Percentiles rank a stretch among this genome's conserved stretches.
phyloP scores from a whole-genome alignment of 495 filamentous ascomycete species.

The Aspergillus olivimuriae region DNA sequence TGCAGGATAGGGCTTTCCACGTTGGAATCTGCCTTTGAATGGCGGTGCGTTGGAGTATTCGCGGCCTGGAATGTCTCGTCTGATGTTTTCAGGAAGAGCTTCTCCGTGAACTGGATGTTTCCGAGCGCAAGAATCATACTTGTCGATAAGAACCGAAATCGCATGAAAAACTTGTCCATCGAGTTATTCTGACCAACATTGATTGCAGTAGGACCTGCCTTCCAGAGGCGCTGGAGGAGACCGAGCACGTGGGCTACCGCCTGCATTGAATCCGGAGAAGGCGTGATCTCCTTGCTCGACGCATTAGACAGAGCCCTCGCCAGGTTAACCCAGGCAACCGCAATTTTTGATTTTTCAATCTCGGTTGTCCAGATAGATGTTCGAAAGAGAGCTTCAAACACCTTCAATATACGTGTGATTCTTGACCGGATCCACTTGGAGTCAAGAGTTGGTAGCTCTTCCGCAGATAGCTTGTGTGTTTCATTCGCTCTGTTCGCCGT shows the following conservation, averaged over 20 bases:
- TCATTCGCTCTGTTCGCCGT: conserved; percentile 61
- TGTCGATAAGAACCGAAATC: conserved; percentile 53
- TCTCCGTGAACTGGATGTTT: conserved; percentile 71
- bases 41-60: conserved; percentile 43
- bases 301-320: conserved; percentile 66
- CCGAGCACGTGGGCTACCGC: conserved; percentile 68
- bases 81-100: conserved; percentile 43
- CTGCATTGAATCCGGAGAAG: conserved; percentile 72
- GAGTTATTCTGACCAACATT: conserved; percentile 23
- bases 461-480: conserved; percentile 46
- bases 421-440: conserved; percentile 82
- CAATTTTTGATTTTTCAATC: conserved; percentile 35
- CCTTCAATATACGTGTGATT: conserved; percentile 49
- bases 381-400: conserved; percentile 59
- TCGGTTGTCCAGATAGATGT: conserved; percentile 48
- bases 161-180: conserved; percentile 48
- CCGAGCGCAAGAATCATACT: conserved; percentile 62
- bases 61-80: conserved; percentile 37
- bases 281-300: conserved; percentile 83
- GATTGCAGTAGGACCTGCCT: conserved; percentile 28
- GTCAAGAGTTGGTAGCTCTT: conserved; percentile 74
- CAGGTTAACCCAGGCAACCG: conserved; percentile 62
- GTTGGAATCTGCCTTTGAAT: conserved; percentile 17
- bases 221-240: conserved; percentile 64
- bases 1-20: conserved; percentile 35